Evolutionary conservation across 2,329 filamentous ascomycete species (phyloP), one percentile per base, ranked within the genome.

Genomic region (Claviceps monticola): DNA sequence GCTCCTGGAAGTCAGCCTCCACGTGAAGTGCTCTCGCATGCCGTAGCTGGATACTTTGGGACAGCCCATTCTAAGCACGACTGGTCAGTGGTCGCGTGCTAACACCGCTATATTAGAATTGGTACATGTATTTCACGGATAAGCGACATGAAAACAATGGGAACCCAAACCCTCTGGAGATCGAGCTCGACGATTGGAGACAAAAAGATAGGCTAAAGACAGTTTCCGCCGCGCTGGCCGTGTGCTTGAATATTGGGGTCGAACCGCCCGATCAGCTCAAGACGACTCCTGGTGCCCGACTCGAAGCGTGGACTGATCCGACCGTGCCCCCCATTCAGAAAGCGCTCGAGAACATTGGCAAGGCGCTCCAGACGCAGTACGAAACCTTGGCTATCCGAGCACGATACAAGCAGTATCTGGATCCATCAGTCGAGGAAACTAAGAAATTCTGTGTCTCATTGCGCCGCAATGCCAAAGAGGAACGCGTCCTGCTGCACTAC

Each of bases 41-140:
- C 41, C 19, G 37, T 36, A 41, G 23, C 29, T 26, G 29, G 48
- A 37, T 5, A 17, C 6, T 21, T 44, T 36, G 48, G 9, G 13
- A 36, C 46, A 45, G 14, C 26, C 16, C 8, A 4, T 8, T 46
- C 41, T 26, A 5, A 7, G 5, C 16, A 21, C 26, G 36, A 26
- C 37, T n/a, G 8, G 29, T 23, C 29, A 9, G 8, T 44, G n/a
- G 21, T 6, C 44, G 14, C 21, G 38, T 48, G 47, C 53, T 53
- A 43, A 53, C 44, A 21, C 46, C 53, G 48, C 29, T 29, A 13
- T 48, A 42, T 29, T 68, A 95, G 86, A 94, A 88, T 59, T 98
- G 95, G 81, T 97, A 95, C 73, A 97, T 97, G 91, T 98, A 98
- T 70, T 98, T 87, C 68, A 96, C 91, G 56, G 93, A 98, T 68